Conservation (phyloP, 1,139 yeast species). For the Pichia sp. region DNA sequence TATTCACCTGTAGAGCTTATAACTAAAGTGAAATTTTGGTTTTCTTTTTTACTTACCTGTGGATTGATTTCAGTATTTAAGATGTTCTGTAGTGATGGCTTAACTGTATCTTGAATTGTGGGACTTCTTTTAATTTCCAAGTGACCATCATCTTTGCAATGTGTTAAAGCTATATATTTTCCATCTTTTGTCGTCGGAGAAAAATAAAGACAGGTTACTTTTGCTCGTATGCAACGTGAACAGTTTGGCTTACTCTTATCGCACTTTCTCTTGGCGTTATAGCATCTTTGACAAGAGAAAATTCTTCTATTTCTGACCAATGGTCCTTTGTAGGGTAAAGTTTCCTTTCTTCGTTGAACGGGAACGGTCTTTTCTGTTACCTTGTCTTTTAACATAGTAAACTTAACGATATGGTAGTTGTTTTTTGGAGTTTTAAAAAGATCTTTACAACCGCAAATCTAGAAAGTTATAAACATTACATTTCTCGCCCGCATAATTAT, state of each 20-base stretch:
- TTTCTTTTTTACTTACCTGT: conserved; percentile 14
- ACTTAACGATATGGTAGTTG: neutral
- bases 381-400: neutral
- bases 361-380: neutral
- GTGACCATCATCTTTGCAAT: neutral
- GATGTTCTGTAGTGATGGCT: conserved; percentile 1
- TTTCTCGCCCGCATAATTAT: too few relatives aligned
- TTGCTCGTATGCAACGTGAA: conserved; percentile 13
- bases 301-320: conserved; percentile 16
- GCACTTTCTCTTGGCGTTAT: conserved; percentile 20
- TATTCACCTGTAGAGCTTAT: conserved; percentile 21
- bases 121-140: neutral
- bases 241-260: conserved; percentile 17
- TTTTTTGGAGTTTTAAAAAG: too few relatives aligned
- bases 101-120: neutral
- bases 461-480: too few relatives aligned
- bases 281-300: conserved; percentile 20
- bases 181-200: conserved; percentile 7
- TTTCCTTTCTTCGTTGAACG: neutral
- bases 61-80: conserved; percentile 19
- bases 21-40: conserved; percentile 19
- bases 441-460: too few relatives aligned
- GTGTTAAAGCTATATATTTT: conserved; percentile 1
- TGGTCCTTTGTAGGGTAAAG: neutral
- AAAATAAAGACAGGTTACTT: conserved; percentile 18